These are phyloP conservation scores for Xylariomycetidae sp. DNA, from an alignment of 2,329 filamentous ascomycete species.

Conservation along the genomic window DNA sequence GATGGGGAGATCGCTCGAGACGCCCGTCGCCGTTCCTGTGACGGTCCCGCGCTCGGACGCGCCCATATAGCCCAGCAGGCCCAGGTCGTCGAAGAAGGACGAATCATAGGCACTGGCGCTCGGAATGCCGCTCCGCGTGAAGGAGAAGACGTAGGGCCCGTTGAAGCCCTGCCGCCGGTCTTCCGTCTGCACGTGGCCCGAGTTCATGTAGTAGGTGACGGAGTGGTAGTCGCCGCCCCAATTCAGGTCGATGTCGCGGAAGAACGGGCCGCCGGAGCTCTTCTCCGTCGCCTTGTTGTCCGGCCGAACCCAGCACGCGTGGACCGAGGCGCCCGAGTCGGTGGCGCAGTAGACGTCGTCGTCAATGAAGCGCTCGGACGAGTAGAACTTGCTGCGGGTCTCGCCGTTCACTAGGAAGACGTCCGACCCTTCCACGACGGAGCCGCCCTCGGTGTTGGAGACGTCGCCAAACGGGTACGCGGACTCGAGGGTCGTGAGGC, in stretches of 20 bases:
- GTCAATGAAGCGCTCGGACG: slow-evolving; percentile 56
- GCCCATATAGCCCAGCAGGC: slow-evolving; percentile 48
- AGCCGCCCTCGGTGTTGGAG: slow-evolving; percentile 41
- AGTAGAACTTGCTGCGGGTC: slow-evolving; percentile 59
- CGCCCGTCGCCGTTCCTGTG: slow-evolving; percentile 48
- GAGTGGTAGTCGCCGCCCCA: slow-evolving; percentile 45
- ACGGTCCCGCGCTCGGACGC: slow-evolving; percentile 46
- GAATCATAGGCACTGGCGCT: slow-evolving; percentile 40
- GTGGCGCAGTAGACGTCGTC: slow-evolving; percentile 50
- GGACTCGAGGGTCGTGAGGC: slow-evolving; percentile 28
- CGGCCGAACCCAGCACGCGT: slow-evolving; percentile 27
- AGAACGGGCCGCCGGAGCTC: slow-evolving; percentile 55
- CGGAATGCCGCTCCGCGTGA: slow-evolving; percentile 47
- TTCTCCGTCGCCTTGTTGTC: slow-evolving; percentile 47
- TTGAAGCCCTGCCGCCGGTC: slow-evolving; percentile 51
- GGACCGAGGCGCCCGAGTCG: slow-evolving; percentile 17
- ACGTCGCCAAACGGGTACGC: slow-evolving; percentile 39
- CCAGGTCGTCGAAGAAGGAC: slow-evolving; percentile 50
- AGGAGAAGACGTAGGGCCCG: slow-evolving; percentile 54
- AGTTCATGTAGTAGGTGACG: slow-evolving; percentile 60
- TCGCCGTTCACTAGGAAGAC: slow-evolving; percentile 47
- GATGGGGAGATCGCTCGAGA: slow-evolving; percentile 39
- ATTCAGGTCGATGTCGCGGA: slow-evolving; percentile 52
- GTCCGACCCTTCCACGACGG: slow-evolving; percentile 43
- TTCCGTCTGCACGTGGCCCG: slow-evolving; percentile 52